Evolutionary conservation across 257 asterid species (phyloP), one percentile per base, ranked within the genome.

Genomic region (Rehmannia glutinosa): DNA sequence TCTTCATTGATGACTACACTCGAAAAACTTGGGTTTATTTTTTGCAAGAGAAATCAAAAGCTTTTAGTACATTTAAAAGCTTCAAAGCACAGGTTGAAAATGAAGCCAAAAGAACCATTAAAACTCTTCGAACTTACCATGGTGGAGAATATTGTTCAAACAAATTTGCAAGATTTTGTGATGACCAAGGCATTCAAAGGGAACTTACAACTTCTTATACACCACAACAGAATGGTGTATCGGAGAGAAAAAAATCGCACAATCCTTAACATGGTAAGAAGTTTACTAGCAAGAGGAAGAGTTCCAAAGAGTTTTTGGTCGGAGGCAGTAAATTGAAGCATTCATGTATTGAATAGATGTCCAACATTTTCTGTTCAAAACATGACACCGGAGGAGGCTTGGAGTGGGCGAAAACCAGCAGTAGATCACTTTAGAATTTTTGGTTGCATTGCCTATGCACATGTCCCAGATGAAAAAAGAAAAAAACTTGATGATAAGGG

Each of bases 341-440:
- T 69, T 4, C 73, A 69, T 16, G 30, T 69, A 1, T 11, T 69
- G 47, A 69, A 56, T n/a, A 36, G 66, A 39, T 36, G 66, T 9
- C 66, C 66, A 0, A 60, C 66, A 10, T 60, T 60, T 38, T 17
- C 36, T 10, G n/a, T 60, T 60, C 28, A 39, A 54, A 60, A 60
- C 17, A 38, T 9, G 35, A 60, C 51, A 16, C 66, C 66, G n/a
- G 5, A 27, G 15, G 24, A 15, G 32, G 23, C 47, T 46, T 6
- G 32, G 65, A 28, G 32, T 7, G 15, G 65, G 8, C 1, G 28
- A 32, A 58, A 33, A 36, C 65, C 46, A 32, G 28, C 8, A 2
- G 30, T 33, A 0, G 47, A 15, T 9, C 49, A 58, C 15, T 58
- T 58, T 33, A 58, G 10, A 7, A 58, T 58, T 32, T 58, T 58